Evolutionary conservation across 2,329 filamentous ascomycete species (phyloP).

Genomic region (Colletotrichum gigasporum): DNA sequence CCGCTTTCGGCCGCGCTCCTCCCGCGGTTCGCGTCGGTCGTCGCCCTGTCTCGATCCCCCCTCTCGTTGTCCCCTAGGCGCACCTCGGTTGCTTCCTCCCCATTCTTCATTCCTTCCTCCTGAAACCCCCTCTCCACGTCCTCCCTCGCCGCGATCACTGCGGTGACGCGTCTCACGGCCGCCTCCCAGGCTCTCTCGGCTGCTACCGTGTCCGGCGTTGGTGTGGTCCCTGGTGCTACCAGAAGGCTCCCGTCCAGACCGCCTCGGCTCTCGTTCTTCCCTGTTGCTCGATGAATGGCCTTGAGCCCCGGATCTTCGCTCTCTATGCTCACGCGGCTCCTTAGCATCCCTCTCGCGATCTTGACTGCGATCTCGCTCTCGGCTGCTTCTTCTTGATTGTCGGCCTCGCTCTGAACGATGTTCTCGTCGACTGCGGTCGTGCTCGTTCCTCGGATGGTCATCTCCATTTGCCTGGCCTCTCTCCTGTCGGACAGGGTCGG

Average conservation of each 20-base stretch:
- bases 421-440: constrained; percentile 55
- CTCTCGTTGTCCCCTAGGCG: constrained; percentile 40
- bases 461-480: constrained; percentile 44
- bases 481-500: constrained; percentile 53
- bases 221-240: constrained; percentile 22
- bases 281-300: constrained; percentile 34
- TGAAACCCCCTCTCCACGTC: constrained; percentile 30
- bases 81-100: constrained; percentile 26
- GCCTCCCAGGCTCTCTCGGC: constrained; percentile 13
- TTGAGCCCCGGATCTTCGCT: constrained; percentile 47
- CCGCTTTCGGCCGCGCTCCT: constrained; percentile 52
- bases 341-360: constrained; percentile 58
- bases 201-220: constrained; percentile 36
- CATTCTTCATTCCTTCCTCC: constrained; percentile 39
- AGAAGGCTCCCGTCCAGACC: constrained; percentile 31
- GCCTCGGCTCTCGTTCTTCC: constrained; percentile 39
- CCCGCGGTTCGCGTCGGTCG: constrained; percentile 43
- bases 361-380: constrained; percentile 56
- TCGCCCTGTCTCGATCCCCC: constrained; percentile 39
- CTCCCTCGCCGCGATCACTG: constrained; percentile 37
- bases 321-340: constrained; percentile 55
- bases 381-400: constrained; percentile 49
- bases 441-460: constrained; percentile 49
- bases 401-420: constrained; percentile 51
- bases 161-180: constrained; percentile 39